These are phyloP conservation scores for Phaeosphaeriaceae sp. DNA, from an alignment of 2,329 filamentous ascomycete genomes.

Conservation along the genomic window DNA sequence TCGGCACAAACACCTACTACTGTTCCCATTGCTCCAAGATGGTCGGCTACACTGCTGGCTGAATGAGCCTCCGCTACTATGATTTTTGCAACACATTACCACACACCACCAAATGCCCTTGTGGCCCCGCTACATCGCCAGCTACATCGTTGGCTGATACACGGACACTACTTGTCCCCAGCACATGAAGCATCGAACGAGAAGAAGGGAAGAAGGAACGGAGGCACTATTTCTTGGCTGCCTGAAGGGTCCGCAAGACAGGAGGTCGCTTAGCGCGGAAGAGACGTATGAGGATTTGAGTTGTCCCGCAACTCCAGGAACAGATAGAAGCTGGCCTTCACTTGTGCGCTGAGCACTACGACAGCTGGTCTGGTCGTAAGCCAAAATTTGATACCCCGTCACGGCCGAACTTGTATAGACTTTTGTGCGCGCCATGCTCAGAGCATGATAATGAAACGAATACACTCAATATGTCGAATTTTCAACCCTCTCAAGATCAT, in stretches of 20 bases:
- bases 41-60: slow-evolving; percentile 47
- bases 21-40: slow-evolving; percentile 50
- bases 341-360: slow-evolving; percentile 3
- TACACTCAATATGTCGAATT: neutral
- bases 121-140: neutral
- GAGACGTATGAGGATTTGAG: neutral
- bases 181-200: neutral
- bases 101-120: neutral
- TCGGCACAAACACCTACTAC: slow-evolving; percentile 50
- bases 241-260: neutral
- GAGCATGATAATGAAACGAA: neutral
- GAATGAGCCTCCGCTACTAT: slow-evolving; percentile 16
- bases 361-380: slow-evolving; percentile 11
- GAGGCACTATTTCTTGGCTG: neutral
- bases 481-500: neutral
- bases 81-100: neutral
- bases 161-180: neutral
- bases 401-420: neutral
- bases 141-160: neutral
- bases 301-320: neutral
- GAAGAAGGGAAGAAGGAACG: neutral
- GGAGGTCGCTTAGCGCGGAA: neutral
- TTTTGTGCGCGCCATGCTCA: neutral
- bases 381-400: slow-evolving; percentile 14
- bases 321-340: slow-evolving; percentile 12